A percentile compares a stretch with the other conserved stretches of the same genome.
phyloP scores from a whole-genome alignment of 768 basidiomycete species.

The Calocera cornea region DNA sequence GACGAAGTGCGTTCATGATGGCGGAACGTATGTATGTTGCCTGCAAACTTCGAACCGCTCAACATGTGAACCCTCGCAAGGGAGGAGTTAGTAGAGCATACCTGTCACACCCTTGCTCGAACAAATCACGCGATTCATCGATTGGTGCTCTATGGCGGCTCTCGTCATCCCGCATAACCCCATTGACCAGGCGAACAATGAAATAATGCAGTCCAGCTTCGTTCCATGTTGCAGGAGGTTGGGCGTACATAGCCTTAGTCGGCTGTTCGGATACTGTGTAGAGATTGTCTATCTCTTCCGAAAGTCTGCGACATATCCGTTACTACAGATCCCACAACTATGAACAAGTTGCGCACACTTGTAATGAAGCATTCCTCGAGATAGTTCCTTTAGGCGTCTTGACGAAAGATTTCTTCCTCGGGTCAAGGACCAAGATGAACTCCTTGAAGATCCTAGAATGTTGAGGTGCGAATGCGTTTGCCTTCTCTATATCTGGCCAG shows the following conservation, averaged over 20 bases:
- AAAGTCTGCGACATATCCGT: background rate
- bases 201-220: background rate
- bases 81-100: no score
- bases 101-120: background rate
- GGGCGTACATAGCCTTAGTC: background rate
- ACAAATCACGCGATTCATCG: background rate
- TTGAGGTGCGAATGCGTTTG: background rate
- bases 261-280: background rate
- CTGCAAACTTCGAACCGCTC: constrained; percentile 22
- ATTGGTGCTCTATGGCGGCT: background rate
- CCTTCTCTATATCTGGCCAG: background rate
- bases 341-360: background rate
- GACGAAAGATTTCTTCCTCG: background rate
- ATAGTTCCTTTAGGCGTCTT: background rate
- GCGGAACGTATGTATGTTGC: constrained; percentile 28
- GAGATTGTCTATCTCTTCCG: background rate
- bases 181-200: background rate
- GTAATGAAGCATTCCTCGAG: background rate
- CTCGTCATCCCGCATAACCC: background rate
- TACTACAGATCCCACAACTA: no score
- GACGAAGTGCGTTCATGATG: constrained; percentile 17
- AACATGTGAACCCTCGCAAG: no score
- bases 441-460: background rate
- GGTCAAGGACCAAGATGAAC: background rate
- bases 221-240: background rate